These are phyloP conservation scores for Solanum verrucosum DNA, from an alignment of 257 asterid species.

Conservation along the genomic window DNA sequence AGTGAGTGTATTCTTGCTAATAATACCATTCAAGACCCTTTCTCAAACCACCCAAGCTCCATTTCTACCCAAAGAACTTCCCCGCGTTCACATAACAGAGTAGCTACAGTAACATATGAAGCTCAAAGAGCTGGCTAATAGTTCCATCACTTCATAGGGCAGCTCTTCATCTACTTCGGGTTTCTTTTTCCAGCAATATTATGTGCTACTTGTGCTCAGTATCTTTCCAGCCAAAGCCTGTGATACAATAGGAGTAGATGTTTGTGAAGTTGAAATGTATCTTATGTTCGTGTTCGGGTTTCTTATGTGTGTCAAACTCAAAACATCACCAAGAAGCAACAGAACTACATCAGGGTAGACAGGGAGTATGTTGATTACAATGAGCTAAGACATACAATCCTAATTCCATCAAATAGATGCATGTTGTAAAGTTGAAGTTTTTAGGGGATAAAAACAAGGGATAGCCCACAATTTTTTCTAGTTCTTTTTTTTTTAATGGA, in stretches of 20 bases:
- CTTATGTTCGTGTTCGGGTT: background rate
- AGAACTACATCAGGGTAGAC: constrained; percentile 23
- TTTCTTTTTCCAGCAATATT: background rate
- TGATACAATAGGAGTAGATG: constrained; percentile 48
- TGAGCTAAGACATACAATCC: constrained; percentile 33
- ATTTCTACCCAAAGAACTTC: background rate
- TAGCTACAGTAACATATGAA: background rate
- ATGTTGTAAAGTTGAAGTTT: background rate
- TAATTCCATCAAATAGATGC: background rate
- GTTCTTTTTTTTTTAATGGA: background rate
- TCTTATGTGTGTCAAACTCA: constrained; percentile 12
- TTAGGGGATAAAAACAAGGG: background rate
- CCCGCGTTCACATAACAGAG: background rate
- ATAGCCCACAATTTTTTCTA: background rate
- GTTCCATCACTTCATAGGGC: background rate
- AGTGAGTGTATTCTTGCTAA: constrained; percentile 41
- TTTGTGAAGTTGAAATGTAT: constrained; percentile 29
- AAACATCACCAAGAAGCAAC: constrained; percentile 6
- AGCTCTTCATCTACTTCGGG: background rate
- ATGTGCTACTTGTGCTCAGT: background rate
- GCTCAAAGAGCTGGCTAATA: background rate
- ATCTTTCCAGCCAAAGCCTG: constrained; percentile 65
- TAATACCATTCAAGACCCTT: background rate
- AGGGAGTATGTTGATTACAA: constrained; percentile 46
- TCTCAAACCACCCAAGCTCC: background rate